Conservation (phyloP, 1,284 basidiomycete genomes). For the Moesziomyces parantarcticus region DNA sequence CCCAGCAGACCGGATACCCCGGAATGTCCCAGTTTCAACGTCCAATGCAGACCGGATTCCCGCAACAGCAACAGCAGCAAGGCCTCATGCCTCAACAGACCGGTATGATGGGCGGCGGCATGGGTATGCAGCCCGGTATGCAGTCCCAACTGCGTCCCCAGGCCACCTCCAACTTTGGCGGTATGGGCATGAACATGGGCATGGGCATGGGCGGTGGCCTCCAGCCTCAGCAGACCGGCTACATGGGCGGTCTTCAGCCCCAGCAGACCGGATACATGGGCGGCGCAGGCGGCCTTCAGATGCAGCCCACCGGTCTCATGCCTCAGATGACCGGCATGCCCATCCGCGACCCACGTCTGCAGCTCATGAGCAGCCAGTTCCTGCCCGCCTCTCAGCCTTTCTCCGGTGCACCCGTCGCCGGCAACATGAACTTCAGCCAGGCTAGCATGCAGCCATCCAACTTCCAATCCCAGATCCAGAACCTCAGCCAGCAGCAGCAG, state of each 20-base stretch:
- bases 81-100: conserved; percentile 38
- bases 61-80: conserved; percentile 34
- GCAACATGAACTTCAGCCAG: conserved; percentile 66
- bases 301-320: conserved; percentile 63
- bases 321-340: conserved; percentile 67
- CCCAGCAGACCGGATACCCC: conserved; percentile 54
- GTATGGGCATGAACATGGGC: conserved; percentile 26
- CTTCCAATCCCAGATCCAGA: conserved; percentile 64
- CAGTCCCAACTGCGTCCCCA: neutral
- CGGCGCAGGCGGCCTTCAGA: conserved; percentile 44
- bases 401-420: conserved; percentile 60
- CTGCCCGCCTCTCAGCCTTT: conserved; percentile 65
- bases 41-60: conserved; percentile 51
- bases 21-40: conserved; percentile 52
- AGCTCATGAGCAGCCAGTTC: conserved; percentile 67
- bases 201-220: conserved; percentile 34
- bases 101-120: conserved; percentile 48
- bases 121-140: conserved; percentile 45
- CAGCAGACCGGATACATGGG: conserved; percentile 55
- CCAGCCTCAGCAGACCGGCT: conserved; percentile 57
- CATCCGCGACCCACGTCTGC: conserved; percentile 63
- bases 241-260: conserved; percentile 52
- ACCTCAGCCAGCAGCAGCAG: conserved; percentile 73
- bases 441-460: conserved; percentile 65
- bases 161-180: conserved; percentile 6